Base-by-base conservation (phyloP, 768 basidiomycete species). In the Russula sp. region DNA sequence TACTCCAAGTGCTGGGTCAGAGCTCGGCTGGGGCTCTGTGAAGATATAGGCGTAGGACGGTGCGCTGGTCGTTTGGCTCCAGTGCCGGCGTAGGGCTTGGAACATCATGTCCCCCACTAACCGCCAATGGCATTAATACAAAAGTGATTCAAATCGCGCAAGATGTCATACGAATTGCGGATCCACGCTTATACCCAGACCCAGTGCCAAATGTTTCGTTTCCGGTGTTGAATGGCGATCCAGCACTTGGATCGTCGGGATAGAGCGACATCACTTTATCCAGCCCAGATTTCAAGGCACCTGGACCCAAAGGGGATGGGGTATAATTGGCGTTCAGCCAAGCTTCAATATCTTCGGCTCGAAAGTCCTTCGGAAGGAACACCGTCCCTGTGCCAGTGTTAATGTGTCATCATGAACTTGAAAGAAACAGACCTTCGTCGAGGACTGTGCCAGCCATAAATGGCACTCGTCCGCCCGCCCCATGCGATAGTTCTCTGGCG, bases 171-270 rank as follows among this genome's bases (percentile, higher is more conserved):
- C 67, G 2, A 75, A 76, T 67, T 13, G 76, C 74, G 2, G 78
- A 67, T n/a, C 69, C 70, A 42, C 77, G 77, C 63, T 81, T 81
- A 67, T 72, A 81, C 13, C 73, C 71, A 24, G 70, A 59, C n/a
- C 73, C 72, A 14, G 79, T 68, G 0, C 80, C 80, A 64, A 81
- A 82, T 0, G 79, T 79, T 26, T 79, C 68, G 63, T 77, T 75
- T 6, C 81, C 80, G 2, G 81, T 82, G 14, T 73, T 74, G 64
- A 76, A 83, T 0, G 82, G 82, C 0, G 79, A 78, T 2, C 82
- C 82, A 34, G 74, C 63, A 16, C 78, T 70, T 24, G 81, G 77
- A 40, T 72, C 69, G 60, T 79, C 71, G 0, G 80, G 80, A 67
- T 83, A 82, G 3, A 79, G 66, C 22, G 76, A 61, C 0, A 80